phyloP scores from a whole-genome alignment of 2,329 filamentous ascomycete species.

The Ramichloridium luteum region DNA sequence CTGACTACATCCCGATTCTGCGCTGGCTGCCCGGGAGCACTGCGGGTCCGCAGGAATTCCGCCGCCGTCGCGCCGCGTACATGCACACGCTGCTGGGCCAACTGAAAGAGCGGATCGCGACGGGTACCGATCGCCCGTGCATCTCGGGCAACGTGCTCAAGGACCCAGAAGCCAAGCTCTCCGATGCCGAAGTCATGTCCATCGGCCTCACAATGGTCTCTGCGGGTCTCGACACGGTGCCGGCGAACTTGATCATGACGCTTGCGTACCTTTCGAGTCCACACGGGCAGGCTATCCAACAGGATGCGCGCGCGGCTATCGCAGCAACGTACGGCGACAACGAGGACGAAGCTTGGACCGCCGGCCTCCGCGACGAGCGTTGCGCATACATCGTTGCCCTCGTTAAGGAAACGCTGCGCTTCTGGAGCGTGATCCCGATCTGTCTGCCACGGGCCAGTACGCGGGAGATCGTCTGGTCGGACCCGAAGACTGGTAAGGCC shows the following conservation, averaged over 20 bases:
- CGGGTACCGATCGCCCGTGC: constrained; percentile 54
- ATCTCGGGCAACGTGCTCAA: constrained; percentile 61
- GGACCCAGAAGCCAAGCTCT: constrained; percentile 55
- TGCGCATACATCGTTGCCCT: constrained; percentile 65
- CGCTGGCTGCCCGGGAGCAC: constrained; percentile 52
- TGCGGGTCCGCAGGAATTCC: constrained; percentile 51
- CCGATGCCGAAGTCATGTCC: constrained; percentile 62
- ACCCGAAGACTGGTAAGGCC: constrained; percentile 44
- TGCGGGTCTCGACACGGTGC: constrained; percentile 69
- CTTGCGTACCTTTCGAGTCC: constrained; percentile 61
- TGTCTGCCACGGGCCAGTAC: constrained; percentile 61
- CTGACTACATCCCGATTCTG: constrained; percentile 66
- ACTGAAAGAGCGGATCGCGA: constrained; percentile 48
- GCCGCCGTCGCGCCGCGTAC: constrained; percentile 55
- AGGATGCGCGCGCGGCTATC: constrained; percentile 57
- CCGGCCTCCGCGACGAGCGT: constrained; percentile 60
- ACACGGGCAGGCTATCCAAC: constrained; percentile 58
- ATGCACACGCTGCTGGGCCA: constrained; percentile 47
- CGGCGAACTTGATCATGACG: constrained; percentile 67
- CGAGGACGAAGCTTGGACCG: constrained; percentile 68
- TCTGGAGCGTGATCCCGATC: constrained; percentile 69
- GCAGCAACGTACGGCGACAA: constrained; percentile 57
- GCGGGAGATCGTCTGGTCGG: constrained; percentile 59
- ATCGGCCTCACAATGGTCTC: constrained; percentile 75
- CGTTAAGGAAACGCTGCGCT: constrained; percentile 66